A percentile compares a stretch with the other conserved stretches of the same genome.
phyloP scores from a whole-genome alignment of 176 grass and related monocot genomes.

The Secale cereale region DNA sequence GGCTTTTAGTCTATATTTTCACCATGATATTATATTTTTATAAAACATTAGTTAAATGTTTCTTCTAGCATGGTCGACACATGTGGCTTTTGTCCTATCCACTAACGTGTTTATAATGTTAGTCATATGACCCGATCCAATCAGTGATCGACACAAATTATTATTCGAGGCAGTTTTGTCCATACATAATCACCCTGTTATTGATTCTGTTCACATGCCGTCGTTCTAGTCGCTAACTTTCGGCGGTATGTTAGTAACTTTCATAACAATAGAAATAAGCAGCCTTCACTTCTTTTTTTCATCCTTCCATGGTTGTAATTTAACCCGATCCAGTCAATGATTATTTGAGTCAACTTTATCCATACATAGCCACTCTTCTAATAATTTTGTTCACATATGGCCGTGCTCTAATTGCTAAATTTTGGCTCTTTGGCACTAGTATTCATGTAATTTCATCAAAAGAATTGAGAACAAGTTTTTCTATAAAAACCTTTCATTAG shows the following conservation, averaged over 20 bases:
- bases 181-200: background rate
- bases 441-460: too few relatives aligned
- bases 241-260: background rate
- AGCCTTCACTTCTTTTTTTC: too few relatives aligned
- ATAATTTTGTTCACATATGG: too few relatives aligned
- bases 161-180: background rate
- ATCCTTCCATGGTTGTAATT: too few relatives aligned
- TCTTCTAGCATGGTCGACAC: background rate
- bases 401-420: too few relatives aligned
- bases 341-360: too few relatives aligned
- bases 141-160: background rate
- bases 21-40: background rate
- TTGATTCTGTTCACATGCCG: background rate
- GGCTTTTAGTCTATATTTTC: background rate
- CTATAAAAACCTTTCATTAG: too few relatives aligned
- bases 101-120: background rate
- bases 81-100: background rate
- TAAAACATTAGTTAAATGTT: background rate
- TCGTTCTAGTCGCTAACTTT: background rate
- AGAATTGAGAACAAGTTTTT: too few relatives aligned
- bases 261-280: too few relatives aligned
- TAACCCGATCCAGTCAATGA: too few relatives aligned
- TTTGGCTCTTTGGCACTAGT: too few relatives aligned
- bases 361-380: too few relatives aligned
- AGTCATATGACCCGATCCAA: background rate